phyloP scores from a whole-genome alignment of 2,329 filamentous ascomycete genomes.

The Xylariaceae sp. region DNA sequence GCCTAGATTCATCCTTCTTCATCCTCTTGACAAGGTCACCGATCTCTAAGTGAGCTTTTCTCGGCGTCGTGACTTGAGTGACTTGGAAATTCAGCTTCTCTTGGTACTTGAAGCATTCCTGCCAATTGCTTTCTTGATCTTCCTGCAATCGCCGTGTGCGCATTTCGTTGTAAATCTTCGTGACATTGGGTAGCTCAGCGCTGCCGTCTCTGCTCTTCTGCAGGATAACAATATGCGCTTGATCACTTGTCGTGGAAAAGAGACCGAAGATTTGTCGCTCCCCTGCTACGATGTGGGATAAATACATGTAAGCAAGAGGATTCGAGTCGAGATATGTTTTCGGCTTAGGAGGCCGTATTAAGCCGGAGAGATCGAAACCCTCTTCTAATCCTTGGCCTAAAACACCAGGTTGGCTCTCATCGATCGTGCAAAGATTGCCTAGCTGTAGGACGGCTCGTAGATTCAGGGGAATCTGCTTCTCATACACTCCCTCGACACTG shows the following conservation, averaged over 20 bases:
- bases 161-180: slow-evolving; percentile 80
- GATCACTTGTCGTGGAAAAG: slow-evolving; percentile 75
- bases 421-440: slow-evolving; percentile 88
- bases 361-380: slow-evolving; percentile 79
- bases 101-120: slow-evolving; percentile 81
- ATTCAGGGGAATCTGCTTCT: slow-evolving; percentile 84
- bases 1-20: slow-evolving; percentile 75
- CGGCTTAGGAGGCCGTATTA: slow-evolving; percentile 64
- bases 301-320: slow-evolving; percentile 76
- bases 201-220: slow-evolving; percentile 72
- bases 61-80: slow-evolving; percentile 79
- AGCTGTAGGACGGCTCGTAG: slow-evolving; percentile 83
- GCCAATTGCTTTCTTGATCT: slow-evolving; percentile 65
- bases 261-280: slow-evolving; percentile 91
- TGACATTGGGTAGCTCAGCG: slow-evolving; percentile 84
- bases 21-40: slow-evolving; percentile 86
- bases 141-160: slow-evolving; percentile 63
- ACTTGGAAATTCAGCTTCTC: slow-evolving; percentile 81
- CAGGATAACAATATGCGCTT: slow-evolving; percentile 84
- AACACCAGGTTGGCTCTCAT: slow-evolving; percentile 83
- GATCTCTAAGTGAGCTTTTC: slow-evolving; percentile 85
- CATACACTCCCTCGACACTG: slow-evolving; percentile 95
- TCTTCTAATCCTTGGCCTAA: slow-evolving; percentile 89
- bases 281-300: slow-evolving; percentile 88
- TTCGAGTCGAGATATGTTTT: slow-evolving; percentile 70